Evolutionary conservation across 164 flowering plant species (phyloP).

Genomic region (Nymphaea colorata): DNA sequence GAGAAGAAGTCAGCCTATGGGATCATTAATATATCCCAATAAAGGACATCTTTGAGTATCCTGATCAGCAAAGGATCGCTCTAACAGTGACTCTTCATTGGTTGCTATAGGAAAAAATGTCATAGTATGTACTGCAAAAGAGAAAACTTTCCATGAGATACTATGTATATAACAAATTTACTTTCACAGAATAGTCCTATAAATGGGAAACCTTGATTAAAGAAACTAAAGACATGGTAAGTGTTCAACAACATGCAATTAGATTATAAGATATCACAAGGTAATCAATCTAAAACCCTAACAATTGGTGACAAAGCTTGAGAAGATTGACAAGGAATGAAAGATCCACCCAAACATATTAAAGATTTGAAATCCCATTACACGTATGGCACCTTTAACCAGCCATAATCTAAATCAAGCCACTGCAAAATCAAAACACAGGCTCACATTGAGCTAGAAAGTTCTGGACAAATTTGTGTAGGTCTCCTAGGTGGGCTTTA

Average conservation of each 20-base stretch:
- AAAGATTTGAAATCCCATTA: no score
- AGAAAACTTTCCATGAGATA: not conserved
- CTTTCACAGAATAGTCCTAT: not conserved
- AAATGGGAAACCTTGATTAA: not conserved
- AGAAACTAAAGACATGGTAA: not conserved
- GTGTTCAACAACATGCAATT: no score
- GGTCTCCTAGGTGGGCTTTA: no score
- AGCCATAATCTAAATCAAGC: not conserved
- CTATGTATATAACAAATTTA: no score
- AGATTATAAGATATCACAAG: no score
- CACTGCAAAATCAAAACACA: not conserved
- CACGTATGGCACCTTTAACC: not conserved
- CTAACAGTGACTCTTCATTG: conserved; percentile 12
- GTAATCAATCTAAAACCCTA: no score
- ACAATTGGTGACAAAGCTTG: no score
- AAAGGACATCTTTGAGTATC: conserved; percentile 63
- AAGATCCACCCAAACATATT: no score
- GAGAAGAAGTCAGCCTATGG: conserved; percentile 64
- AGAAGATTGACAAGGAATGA: no score
- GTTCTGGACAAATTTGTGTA: not conserved
- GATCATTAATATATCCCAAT: conserved; percentile 58
- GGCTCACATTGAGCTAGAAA: not conserved
- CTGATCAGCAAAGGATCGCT: conserved; percentile 23
- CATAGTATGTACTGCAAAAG: not conserved
- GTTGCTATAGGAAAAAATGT: no score